Evolutionary conservation across 2,329 filamentous ascomycete species (phyloP), one percentile per base, ranked within the genome.

Genomic region (Nemania abortiva): DNA sequence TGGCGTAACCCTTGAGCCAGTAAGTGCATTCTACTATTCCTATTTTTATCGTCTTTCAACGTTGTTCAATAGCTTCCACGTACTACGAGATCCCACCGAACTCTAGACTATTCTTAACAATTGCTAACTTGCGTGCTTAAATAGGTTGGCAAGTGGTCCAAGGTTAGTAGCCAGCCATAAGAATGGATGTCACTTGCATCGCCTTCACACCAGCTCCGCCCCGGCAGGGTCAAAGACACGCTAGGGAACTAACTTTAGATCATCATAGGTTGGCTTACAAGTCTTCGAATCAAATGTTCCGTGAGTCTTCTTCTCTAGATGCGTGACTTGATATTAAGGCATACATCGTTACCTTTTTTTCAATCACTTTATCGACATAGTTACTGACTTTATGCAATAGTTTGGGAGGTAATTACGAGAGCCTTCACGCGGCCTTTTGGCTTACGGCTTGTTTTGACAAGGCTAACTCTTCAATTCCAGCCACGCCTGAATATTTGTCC

Each of bases 401-500:
- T 22, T 63, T 70, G 45, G 69, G 69, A 69, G 68, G 68, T 70
- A 68, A 68, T 50, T 56, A 31, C 34, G 10, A 39, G 15, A 50
- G 31, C 18, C 31, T 18, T 20, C 13, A 47, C 10, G 13, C 5
- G 34, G 45, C 39, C 42, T 15, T 47, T 37, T 1, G 18, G 13
- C 39, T 39, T 47, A 27, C 15, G 20, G 24, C 57, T 47, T 54
- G n/a, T 45, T 2, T 66, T 50, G 29, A 37, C 20, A 18, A 13
- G 10, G 27, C 62, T 68, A 65, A 70, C 39, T 31, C 9, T 18
- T 62, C 20, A 59, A 37, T 98, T 1, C 95, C 95, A 87, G 96
- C 96, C 31, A 99, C 96, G 0, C 96, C 96, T 10, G 96, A 99
- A 82, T 99, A 99, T 81, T 89, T 99, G 13, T 95, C 95, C 18